A percentile compares a stretch with the other conserved stretches of the same genome.
Conservation (phyloP, 345 rosid species). For the Melaleuca quinquenervia region DNA sequence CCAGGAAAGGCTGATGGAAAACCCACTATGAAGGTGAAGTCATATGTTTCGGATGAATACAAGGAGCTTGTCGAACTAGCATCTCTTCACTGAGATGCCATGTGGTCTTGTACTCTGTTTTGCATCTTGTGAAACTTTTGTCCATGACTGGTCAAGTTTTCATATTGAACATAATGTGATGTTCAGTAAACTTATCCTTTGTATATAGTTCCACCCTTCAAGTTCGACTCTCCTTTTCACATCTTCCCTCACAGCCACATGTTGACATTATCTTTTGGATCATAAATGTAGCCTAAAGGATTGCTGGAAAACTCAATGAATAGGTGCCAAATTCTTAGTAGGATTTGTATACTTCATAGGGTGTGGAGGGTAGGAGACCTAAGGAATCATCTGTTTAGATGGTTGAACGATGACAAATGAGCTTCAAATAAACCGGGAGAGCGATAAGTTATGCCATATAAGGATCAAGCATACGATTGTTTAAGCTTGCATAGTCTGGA, state of each 20-base stretch:
- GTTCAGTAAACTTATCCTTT: not conserved
- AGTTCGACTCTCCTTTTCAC: not conserved
- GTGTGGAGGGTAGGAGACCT: not conserved
- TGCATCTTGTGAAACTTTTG: not conserved
- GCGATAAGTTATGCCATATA: not conserved
- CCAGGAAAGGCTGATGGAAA: conserved; percentile 27
- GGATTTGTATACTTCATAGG: not conserved
- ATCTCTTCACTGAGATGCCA: conserved; percentile 29
- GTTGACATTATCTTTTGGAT: not conserved
- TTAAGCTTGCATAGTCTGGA: not conserved
- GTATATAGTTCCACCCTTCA: not conserved
- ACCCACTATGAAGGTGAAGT: conserved; percentile 53
- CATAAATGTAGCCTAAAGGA: not conserved
- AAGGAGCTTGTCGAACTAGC: conserved; percentile 47
- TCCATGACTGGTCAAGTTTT: not conserved
- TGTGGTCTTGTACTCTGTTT: not conserved
- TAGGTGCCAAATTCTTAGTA: not conserved
- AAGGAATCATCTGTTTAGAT: not conserved
- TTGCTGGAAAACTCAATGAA: not conserved
- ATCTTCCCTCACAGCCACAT: not conserved
- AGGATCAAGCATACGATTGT: not conserved
- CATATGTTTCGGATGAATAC: conserved; percentile 62
- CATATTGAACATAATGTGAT: not conserved
- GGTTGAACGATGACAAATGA: not conserved
- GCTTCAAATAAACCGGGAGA: not conserved